Evolutionary conservation across 169 alveolate species (phyloP), one percentile per base, ranked within the genome.

Genomic region (Plasmodium malariae): DNA sequence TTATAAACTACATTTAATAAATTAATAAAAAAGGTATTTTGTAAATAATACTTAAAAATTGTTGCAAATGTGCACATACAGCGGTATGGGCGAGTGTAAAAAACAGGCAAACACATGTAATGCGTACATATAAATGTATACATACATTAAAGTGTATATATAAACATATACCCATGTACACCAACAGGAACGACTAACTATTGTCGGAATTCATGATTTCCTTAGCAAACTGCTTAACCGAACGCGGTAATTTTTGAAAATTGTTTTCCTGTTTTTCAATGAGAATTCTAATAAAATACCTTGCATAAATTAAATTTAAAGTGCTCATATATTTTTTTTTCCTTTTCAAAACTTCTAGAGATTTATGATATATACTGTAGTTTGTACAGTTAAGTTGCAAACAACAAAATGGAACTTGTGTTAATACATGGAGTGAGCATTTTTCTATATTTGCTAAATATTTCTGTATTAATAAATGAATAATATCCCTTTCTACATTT

Each of bases 321-420:
- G 92, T 86, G 14, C 62, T 59, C 87, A 86, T 86, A 55, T 86
- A 3, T 49, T 40, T 63, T 70, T 55, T 86, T 55, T 86, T 86
- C 60, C 51, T 72, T 48, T 51, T 70, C n/a, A 86, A 24, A 17
- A 69, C 43, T 24, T 86, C 87, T 37, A 86, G 74, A 12, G 92
- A 86, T 45, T 86, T 86, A 74, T 86, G 49, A 70, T 86, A 86
- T 55, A 86, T 30, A 37, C 70, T 76, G 49, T 71, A 55, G 55
- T 69, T 59, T 17, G 87, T 86, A 49, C 80, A 86, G 74, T 86
- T 54, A 19, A 86, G 51, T 36, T 86, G 92, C 36, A 86, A 60
- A 24, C 78, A 86, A 51, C 92, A 86, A 71, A 86, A 86, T 3
- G 92, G 92, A 30, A 86, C 92, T 62, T 86, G 92, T 70, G 92